Evolutionary conservation across 352 stramenopile genomes (phyloP), one percentile per base, ranked within the genome.

Genomic region (Phytophthora multivora): DNA sequence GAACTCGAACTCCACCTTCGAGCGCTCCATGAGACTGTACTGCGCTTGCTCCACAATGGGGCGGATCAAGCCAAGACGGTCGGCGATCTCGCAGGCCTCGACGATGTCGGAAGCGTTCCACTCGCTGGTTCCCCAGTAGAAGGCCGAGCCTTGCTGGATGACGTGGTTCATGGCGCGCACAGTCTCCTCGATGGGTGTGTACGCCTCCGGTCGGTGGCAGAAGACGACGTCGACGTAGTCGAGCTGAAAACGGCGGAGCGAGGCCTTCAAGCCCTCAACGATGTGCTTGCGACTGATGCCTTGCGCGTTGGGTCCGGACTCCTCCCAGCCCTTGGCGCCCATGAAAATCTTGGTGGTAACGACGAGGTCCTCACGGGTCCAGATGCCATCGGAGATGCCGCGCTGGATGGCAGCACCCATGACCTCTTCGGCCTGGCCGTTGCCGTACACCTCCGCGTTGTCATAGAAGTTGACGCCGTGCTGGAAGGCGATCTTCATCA

Each of bases 1-100:
- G 66, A 80, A 85, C 59, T 88, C 75, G 43, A 73, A 73, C 56
- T 89, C 78, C 26, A 89, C 69, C 15, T 73, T 66, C 13, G 77
- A 76, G 16, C 78, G 74, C 38, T 88, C 60, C 43, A 89, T 75
- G 30, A 88, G 69, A 38, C 77, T 80, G 67, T 88, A 89, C 55
- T 86, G 64, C 13, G 69, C 49, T 59, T 88, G 75, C 43, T 88
- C 77, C 15, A 81, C 65, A 30, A 73, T 54, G 21, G 73, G 73
- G 9, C 51, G 52, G 52, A 77, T 68, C 28, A 77, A 55, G 8
- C 60, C 53, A 0, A 78, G 47, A 35, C 60, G 53, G 25, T 79
- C 57, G 18, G 70, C 70, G 30, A 79, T 68, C 5, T 63, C 52
- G n/a, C 64, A 75, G 4, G 75, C 78, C 47, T 87, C 77, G n/a